Percentiles rank a stretch among this genome's conserved stretches.
Conservation (phyloP, 352 stramenopile genomes). For the Phytopythium vexans region DNA sequence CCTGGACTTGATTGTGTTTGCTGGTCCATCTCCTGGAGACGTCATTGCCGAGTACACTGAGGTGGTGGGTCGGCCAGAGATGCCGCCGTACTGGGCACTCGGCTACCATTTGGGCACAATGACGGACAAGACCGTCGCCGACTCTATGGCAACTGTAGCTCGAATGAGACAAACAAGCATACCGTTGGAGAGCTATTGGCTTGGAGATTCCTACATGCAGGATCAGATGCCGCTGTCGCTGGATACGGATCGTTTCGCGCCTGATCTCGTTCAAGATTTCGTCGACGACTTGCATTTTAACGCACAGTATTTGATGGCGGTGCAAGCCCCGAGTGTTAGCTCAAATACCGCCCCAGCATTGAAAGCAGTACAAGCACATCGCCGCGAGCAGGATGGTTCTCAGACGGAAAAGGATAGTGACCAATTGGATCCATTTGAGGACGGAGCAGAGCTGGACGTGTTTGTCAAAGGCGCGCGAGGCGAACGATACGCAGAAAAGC, state of each 20-base stretch:
- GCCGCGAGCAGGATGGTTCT: constrained; percentile 4
- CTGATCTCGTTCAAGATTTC: constrained; percentile 37
- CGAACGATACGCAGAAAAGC: constrained; percentile 62
- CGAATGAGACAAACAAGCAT: constrained; percentile 38
- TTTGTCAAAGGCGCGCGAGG: constrained; percentile 77
- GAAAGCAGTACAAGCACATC: background rate
- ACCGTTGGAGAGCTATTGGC: constrained; percentile 80
- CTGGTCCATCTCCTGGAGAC: constrained; percentile 45
- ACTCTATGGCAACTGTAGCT: constrained; percentile 27
- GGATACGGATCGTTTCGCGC: constrained; percentile 51
- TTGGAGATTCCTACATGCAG: constrained; percentile 66
- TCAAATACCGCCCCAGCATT: constrained; percentile 4
- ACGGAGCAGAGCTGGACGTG: constrained; percentile 49
- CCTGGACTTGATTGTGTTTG: constrained; percentile 80
- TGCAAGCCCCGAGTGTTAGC: constrained; percentile 66
- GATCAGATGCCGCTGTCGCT: constrained; percentile 52
- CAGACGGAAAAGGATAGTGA: background rate
- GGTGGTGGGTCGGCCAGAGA: constrained; percentile 65
- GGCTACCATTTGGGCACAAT: constrained; percentile 75
- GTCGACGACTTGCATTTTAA: constrained; percentile 81
- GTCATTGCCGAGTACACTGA: constrained; percentile 73
- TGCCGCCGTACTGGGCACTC: constrained; percentile 85
- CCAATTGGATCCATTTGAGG: constrained; percentile 27
- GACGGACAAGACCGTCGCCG: constrained; percentile 24
- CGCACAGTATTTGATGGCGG: constrained; percentile 70